A percentile compares a stretch with the other conserved stretches of the same genome.
phyloP scores from a whole-genome alignment of 179 eudicot genomes.

The Corrigiola litoralis region DNA sequence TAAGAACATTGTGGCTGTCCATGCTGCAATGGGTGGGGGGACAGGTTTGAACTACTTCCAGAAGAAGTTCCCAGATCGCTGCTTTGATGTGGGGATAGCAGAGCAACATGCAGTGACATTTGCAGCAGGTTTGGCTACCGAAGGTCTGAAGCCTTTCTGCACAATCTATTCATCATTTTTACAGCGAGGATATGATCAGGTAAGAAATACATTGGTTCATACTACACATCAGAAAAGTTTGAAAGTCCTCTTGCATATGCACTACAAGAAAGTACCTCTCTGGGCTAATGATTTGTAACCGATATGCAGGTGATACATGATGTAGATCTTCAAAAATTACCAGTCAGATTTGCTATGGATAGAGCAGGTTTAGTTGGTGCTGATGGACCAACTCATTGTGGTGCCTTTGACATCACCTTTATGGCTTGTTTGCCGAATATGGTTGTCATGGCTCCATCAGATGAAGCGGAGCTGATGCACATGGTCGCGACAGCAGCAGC shows the following conservation, averaged over 20 bases:
- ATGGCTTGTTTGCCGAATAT: slow-evolving; percentile 83
- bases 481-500: slow-evolving; percentile 75
- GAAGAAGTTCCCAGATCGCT: slow-evolving; percentile 58
- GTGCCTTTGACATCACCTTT: slow-evolving; percentile 69
- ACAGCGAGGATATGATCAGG: slow-evolving; percentile 78
- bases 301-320: slow-evolving; percentile 60
- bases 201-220: slow-evolving; percentile 5
- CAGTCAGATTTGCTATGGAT: slow-evolving; percentile 75
- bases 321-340: slow-evolving; percentile 72
- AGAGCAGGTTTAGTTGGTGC: slow-evolving; percentile 80
- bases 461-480: slow-evolving; percentile 72
- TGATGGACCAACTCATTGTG: slow-evolving; percentile 85
- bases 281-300: background rate
- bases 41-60: slow-evolving; percentile 71
- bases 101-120: slow-evolving; percentile 82
- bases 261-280: background rate
- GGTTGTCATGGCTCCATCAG: slow-evolving; percentile 84
- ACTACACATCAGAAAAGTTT: background rate
- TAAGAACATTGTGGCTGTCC: slow-evolving; percentile 59
- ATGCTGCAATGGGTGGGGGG: slow-evolving; percentile 87
- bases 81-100: slow-evolving; percentile 77
- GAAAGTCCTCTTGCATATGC: too few relatives aligned
- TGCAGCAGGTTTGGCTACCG: slow-evolving; percentile 76
- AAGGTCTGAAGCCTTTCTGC: slow-evolving; percentile 79
- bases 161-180: slow-evolving; percentile 71